A percentile compares a stretch with the other conserved stretches of the same genome.
Evolutionary conservation across 371 early-diverging fungal species (phyloP).

Genomic region (Mortierella polycephala): DNA sequence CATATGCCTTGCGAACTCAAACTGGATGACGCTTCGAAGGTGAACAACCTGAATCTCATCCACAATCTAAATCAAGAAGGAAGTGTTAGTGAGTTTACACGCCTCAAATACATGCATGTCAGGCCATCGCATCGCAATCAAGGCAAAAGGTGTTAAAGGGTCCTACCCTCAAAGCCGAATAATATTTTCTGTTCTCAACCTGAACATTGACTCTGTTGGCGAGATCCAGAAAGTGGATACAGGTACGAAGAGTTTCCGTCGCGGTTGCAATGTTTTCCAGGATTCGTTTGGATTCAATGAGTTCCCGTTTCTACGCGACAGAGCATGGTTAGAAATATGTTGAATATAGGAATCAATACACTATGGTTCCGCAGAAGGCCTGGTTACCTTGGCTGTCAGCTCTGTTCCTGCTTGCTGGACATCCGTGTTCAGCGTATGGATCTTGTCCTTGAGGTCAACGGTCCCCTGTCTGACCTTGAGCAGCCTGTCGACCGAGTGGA

Average conservation of each 20-base stretch:
- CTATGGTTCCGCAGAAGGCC: neutral
- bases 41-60: constrained; percentile 81
- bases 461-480: constrained; percentile 94
- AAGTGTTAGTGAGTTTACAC: neutral
- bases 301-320: constrained; percentile 84
- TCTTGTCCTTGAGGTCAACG: constrained; percentile 82
- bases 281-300: constrained; percentile 84
- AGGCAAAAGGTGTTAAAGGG: too few species aligned
- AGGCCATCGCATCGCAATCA: too few species aligned
- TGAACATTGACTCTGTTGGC: constrained; percentile 86
- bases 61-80: constrained; percentile 65
- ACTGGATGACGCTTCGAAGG: constrained; percentile 74
- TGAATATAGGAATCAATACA: too few species aligned
- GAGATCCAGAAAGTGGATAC: constrained; percentile 89
- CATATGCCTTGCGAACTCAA: constrained; percentile 82
- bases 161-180: constrained; percentile 86
- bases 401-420: constrained; percentile 85
- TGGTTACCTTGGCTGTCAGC: constrained; percentile 77
- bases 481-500: constrained; percentile 94
- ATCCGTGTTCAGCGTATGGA: constrained; percentile 85
- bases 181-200: constrained; percentile 87
- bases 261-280: constrained; percentile 91
- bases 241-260: constrained; percentile 83
- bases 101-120: too few species aligned
- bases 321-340: neutral